These are phyloP conservation scores for Pythium guiyangense DNA, from an alignment of 352 stramenopile species.

Conservation along the genomic window DNA sequence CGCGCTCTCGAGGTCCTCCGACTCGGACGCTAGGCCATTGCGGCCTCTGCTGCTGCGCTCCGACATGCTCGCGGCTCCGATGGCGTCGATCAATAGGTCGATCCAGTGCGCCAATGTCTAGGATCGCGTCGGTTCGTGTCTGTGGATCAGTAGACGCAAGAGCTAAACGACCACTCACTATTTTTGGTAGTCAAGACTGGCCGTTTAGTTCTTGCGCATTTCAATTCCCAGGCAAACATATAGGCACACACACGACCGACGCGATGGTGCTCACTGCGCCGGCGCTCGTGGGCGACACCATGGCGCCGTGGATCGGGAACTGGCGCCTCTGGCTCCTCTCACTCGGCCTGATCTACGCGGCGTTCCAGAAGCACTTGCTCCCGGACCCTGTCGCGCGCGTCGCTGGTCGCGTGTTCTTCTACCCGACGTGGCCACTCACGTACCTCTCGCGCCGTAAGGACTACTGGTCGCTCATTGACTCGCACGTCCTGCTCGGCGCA, in stretches of 20 bases:
- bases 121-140: no score
- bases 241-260: no score
- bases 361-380: slow-evolving; percentile 91
- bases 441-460: slow-evolving; percentile 80
- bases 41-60: slow-evolving; percentile 2
- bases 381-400: slow-evolving; percentile 67
- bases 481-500: slow-evolving; percentile 89
- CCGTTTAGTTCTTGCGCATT: no score
- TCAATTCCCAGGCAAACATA: no score
- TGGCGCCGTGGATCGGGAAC: background rate
- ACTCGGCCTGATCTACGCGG: slow-evolving; percentile 48
- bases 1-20: slow-evolving; percentile 5
- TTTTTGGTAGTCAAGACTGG: no score
- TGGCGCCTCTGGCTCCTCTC: slow-evolving; percentile 20
- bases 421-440: slow-evolving; percentile 92
- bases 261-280: no score
- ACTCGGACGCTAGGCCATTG: slow-evolving; percentile 1
- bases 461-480: slow-evolving; percentile 91
- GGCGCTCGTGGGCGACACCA: no score
- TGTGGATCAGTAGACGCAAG: no score
- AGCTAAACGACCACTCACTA: no score
- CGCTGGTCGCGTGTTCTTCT: slow-evolving; percentile 86
- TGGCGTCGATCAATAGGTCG: background rate
- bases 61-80: background rate
- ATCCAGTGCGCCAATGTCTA: no score